Conservation (phyloP, 352 stramenopile species). For the Globisporangium paddicum region DNA sequence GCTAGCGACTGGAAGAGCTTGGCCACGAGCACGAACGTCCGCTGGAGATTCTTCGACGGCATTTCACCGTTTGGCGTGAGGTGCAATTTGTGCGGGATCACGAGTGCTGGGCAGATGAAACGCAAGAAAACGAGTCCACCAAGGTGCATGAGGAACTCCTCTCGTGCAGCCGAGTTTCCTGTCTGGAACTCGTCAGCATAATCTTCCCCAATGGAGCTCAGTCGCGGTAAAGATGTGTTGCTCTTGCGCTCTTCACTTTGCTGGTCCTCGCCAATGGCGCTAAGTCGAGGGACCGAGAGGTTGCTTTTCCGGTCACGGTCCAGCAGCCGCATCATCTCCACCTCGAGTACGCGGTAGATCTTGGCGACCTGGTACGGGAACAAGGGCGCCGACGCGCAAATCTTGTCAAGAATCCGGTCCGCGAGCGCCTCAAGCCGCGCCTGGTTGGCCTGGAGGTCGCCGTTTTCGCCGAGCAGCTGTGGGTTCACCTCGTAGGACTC, state of each 20-base stretch:
- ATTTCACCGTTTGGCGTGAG: slow-evolving; percentile 39
- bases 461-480: slow-evolving; percentile 27
- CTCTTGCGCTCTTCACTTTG: slow-evolving; percentile 32
- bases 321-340: slow-evolving; percentile 69
- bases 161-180: slow-evolving; percentile 27
- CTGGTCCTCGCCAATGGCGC: slow-evolving; percentile 38
- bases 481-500: slow-evolving; percentile 70
- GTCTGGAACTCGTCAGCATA: slow-evolving; percentile 23
- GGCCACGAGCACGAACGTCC: slow-evolving; percentile 66
- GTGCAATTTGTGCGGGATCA: slow-evolving; percentile 70
- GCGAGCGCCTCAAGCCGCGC: slow-evolving; percentile 45
- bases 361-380: slow-evolving; percentile 78
- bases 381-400: slow-evolving; percentile 40
- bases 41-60: slow-evolving; percentile 48
- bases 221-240: slow-evolving; percentile 35
- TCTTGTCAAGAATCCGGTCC: slow-evolving; percentile 37
- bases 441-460: slow-evolving; percentile 51
- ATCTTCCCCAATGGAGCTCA: slow-evolving; percentile 54
- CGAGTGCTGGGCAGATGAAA: slow-evolving; percentile 69
- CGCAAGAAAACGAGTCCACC: slow-evolving; percentile 74
- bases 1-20: slow-evolving; percentile 81
- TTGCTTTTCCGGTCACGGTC: slow-evolving; percentile 54
- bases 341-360: slow-evolving; percentile 67
- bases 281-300: slow-evolving; percentile 41
- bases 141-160: slow-evolving; percentile 76